These are phyloP conservation scores for Daldinia grandis DNA, from an alignment of 495 filamentous ascomycete species.

Conservation along the genomic window DNA sequence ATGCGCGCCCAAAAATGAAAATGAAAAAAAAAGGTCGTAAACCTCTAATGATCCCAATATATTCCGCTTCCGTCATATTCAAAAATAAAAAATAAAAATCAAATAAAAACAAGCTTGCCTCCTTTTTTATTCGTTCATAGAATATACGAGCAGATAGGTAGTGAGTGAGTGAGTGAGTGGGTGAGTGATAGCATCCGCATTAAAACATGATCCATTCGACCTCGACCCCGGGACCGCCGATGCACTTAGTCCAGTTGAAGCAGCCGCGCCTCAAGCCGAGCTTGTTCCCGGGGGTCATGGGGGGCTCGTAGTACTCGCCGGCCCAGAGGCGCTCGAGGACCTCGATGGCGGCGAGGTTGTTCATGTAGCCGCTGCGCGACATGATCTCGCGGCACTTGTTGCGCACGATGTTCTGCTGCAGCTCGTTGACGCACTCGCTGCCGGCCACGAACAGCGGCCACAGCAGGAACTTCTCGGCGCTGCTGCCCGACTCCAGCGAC, in stretches of 20 bases:
- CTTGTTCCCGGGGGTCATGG: slow-evolving; percentile 44
- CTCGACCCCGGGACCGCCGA: slow-evolving; percentile 71
- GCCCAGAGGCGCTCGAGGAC: slow-evolving; percentile 87
- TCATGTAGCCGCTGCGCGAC: slow-evolving; percentile 87
- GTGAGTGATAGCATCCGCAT: slow-evolving; percentile 13
- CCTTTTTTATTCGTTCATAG: slow-evolving; percentile 19
- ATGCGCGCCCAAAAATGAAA: slow-evolving; percentile 5
- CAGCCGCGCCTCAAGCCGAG: slow-evolving; percentile 51
- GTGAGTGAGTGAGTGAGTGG: background rate
- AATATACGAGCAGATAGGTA: slow-evolving; percentile 3
- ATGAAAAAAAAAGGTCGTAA: slow-evolving; percentile 16
- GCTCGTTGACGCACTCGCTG: slow-evolving; percentile 85
- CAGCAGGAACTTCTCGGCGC: slow-evolving; percentile 84
- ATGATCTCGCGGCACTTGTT: slow-evolving; percentile 85
- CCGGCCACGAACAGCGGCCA: slow-evolving; percentile 95
- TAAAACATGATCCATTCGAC: slow-evolving; percentile 91
- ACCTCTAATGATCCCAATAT: slow-evolving; percentile 37
- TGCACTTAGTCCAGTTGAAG: slow-evolving; percentile 81
- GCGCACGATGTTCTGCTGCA: slow-evolving; percentile 79
- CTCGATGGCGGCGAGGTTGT: slow-evolving; percentile 86
- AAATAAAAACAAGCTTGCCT: slow-evolving; percentile 6
- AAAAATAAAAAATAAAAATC: background rate
- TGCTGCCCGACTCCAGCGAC: slow-evolving; percentile 70
- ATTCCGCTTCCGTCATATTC: slow-evolving; percentile 23
- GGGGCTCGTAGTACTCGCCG: slow-evolving; percentile 59